Percentiles rank a stretch among this genome's conserved stretches.
Conservation (phyloP, 2,329 filamentous ascomycete species). For the Trichoderma polysporum region DNA sequence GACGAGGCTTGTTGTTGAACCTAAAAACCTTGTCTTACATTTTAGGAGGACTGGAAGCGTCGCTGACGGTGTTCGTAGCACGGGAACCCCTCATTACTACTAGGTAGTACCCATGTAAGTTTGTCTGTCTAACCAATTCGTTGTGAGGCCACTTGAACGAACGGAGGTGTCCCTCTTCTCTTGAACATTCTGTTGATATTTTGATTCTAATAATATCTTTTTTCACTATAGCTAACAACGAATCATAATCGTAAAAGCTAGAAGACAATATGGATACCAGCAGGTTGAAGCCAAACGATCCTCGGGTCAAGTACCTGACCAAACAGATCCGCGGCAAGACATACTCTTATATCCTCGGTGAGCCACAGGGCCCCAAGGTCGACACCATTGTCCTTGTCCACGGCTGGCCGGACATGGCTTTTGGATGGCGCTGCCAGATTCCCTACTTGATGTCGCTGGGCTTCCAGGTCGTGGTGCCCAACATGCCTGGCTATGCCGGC, state of each 20-base stretch:
- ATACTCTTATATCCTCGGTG: conserved; percentile 64
- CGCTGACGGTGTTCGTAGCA: not conserved
- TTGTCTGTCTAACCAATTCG: not conserved
- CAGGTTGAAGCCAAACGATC: conserved; percentile 65
- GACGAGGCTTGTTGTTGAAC: not conserved
- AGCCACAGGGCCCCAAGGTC: conserved; percentile 45
- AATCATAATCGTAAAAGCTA: not conserved
- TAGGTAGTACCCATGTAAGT: not conserved
- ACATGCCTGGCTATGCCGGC: conserved; percentile 82
- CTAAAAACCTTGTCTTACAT: not conserved
- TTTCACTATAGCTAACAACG: not conserved
- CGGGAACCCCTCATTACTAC: not conserved
- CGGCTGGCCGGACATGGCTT: conserved; percentile 79
- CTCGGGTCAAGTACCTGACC: conserved; percentile 63
- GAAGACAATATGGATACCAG: conserved; percentile 50
- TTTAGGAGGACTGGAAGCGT: not conserved
- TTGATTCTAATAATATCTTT: not conserved
- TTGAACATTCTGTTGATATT: not conserved
- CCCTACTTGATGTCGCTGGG: conserved; percentile 70
- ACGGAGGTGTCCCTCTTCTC: too few species aligned
- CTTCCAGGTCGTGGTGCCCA: conserved; percentile 77
- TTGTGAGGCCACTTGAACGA: not conserved
- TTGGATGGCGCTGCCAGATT: conserved; percentile 89
- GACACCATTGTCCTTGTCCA: conserved; percentile 61
- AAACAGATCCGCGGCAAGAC: conserved; percentile 65